These are phyloP conservation scores for Xylaria hypoxylon DNA, from an alignment of 2,329 filamentous ascomycete species.

Conservation along the genomic window DNA sequence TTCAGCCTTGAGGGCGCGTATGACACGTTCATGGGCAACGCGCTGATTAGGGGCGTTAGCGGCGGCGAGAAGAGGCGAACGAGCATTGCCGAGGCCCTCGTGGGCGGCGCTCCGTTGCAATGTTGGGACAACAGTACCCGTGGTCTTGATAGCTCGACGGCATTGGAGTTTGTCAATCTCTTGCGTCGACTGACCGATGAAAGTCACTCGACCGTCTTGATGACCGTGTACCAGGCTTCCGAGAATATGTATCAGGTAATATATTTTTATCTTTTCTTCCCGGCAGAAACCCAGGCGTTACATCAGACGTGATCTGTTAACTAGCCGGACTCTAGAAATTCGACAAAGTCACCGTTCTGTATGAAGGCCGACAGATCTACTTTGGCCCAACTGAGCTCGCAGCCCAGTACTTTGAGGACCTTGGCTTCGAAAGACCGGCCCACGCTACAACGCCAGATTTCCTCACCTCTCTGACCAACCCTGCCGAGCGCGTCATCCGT, in stretches of 20 bases:
- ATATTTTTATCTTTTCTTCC: too few species aligned
- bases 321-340: too few species aligned
- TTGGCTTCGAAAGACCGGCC: slow-evolving; percentile 73
- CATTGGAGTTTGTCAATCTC: too few species aligned
- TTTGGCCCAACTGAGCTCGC: slow-evolving; percentile 70
- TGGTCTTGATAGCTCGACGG: slow-evolving; percentile 78
- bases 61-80: slow-evolving; percentile 77
- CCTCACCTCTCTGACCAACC: slow-evolving; percentile 74
- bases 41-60: slow-evolving; percentile 77
- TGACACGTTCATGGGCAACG: slow-evolving; percentile 78
- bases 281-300: too few species aligned
- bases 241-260: too few species aligned
- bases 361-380: slow-evolving; percentile 70
- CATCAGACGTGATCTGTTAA: too few species aligned
- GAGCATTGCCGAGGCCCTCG: slow-evolving; percentile 68
- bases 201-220: too few species aligned
- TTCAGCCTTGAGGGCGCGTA: slow-evolving; percentile 55
- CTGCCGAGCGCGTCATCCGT: slow-evolving; percentile 64
- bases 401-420: slow-evolving; percentile 70
- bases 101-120: slow-evolving; percentile 66
- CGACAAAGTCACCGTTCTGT: slow-evolving; percentile 67
- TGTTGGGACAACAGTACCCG: slow-evolving; percentile 78
- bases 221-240: too few species aligned
- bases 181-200: too few species aligned
- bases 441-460: slow-evolving; percentile 79